Base-by-base conservation (phyloP, 2,329 filamentous ascomycete genomes). In the Achaetomium macrosporum region DNA sequence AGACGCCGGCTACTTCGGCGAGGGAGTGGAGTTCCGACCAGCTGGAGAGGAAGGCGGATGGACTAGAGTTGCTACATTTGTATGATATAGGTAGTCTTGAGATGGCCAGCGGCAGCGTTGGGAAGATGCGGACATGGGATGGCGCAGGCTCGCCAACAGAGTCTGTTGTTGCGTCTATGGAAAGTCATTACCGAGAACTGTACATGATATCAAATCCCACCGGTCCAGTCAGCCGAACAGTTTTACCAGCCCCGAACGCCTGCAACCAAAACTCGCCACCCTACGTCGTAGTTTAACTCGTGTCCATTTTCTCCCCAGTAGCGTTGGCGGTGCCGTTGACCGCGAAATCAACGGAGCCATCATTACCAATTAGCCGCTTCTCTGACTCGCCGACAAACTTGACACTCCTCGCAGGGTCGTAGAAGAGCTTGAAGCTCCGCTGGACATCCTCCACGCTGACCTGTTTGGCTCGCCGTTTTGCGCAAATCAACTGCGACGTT, bases 401-500 rank as follows among this genome's bases (percentile, higher is more conserved):
- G 63, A 95, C 87, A 69, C 91, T 96, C 62, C 93, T 81, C 45
- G 76, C 76, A 1, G 91, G 86, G 68, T 99, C 93, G 72, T 92
- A 96, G 74, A 99, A 99, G 45, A 99, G 81, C 66, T 85, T 80
- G 77, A 92, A 99, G 72, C 90, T 95, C 61, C 92, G 83, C 75
- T 96, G 87, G 12, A 99, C 91, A 66, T 99, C 93, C 51, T 89
- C 83, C 53, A 96, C 80, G 53, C 80, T 82, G 44, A 99, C 88
- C 65, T 92, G 85, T 70, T 88, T 89, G 15, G 87, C 85, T 65
- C 84, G 87, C 60, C 91, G 83, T 79, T 96, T 97, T 64, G 88
- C 84, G 57, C 83, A 84, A 46, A 97, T 79, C 42, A 99, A 80
- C 69, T 95, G 87, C 5, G 90, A 93, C 1, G 93, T 96, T 19